Evolutionary conservation across 148 eudicot species (phyloP).

Genomic region (Amaranthus hypochondriacus): DNA sequence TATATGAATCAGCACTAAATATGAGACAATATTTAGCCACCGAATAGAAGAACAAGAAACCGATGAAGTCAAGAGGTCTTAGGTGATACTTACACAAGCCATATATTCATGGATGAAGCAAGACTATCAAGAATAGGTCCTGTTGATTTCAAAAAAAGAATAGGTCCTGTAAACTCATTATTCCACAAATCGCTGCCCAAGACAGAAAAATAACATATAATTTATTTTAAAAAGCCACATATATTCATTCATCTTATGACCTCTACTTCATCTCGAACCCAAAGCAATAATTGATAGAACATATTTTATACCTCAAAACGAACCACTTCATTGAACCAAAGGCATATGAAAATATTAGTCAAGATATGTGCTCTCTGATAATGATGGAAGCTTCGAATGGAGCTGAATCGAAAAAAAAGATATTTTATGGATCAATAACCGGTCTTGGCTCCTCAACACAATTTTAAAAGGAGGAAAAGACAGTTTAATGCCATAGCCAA

Average conservation of each 20-base stretch:
- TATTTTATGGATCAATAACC: not conserved
- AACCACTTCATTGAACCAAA: slow-evolving; percentile 97
- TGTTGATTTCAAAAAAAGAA: slow-evolving; percentile 21
- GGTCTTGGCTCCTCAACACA: not conserved
- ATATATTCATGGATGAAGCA: slow-evolving; percentile 55
- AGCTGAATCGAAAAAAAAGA: slow-evolving; percentile 48
- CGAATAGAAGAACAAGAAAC: not conserved
- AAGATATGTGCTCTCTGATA: slow-evolving; percentile 77
- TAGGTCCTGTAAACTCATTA: slow-evolving; percentile 60
- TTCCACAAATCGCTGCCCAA: slow-evolving; percentile 68
- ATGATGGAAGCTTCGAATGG: slow-evolving; percentile 84
- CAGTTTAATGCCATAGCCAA: not conserved
- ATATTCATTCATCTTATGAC: slow-evolving; percentile 5
- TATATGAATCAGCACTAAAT: not conserved
- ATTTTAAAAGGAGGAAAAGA: not conserved
- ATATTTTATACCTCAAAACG: slow-evolving; percentile 34
- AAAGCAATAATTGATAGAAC: not conserved
- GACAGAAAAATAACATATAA: not conserved
- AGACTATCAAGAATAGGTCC: slow-evolving; percentile 40
- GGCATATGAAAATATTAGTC: slow-evolving; percentile 83
- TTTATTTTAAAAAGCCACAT: slow-evolving; percentile 12
- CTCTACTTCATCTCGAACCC: not conserved
- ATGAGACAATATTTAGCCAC: not conserved
- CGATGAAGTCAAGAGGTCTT: not conserved
- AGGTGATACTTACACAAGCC: slow-evolving; percentile 65